Base-by-base conservation (phyloP, 1,139 yeast genomes). In the Nakaseomyces delphensis region DNA sequence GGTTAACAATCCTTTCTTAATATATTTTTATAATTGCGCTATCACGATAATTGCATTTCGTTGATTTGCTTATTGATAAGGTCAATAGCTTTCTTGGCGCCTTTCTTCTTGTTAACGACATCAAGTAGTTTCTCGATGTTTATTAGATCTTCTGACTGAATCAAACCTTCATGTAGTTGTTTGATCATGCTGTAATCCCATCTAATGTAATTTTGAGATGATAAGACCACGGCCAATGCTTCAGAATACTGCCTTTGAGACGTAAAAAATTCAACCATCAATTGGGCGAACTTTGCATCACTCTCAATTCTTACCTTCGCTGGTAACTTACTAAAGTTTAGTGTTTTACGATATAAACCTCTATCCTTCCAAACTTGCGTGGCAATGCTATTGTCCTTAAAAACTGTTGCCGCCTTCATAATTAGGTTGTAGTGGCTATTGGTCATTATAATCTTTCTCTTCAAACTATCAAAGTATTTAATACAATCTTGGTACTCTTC, bases 281-380 rank as follows among this genome's bases (percentile, higher is more conserved):
- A 37, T 15, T 48, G 39, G 1, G 63, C 64, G 48, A 59, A 59
- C 19, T 43, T 48, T 3, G 52, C 37, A 58, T 87, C 96, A 1
- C 68, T 63, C 9, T 60, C 53, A 36, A 71, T 71, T 51, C 77
- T 78, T 28, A 60, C 61, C 0, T 48, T 51, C 8, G 66, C 54
- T 1, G 68, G 44, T 27, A 78, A 50, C 0, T 50, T 43, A 44
- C 67, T 72, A 64, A 79, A 84, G 1, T 51, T 50, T 0, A 46
- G 39, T 0, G 84, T 70, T 46, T 77, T 77, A 40, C 96, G 69
- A 64, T 71, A 85, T 32, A 60, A 51, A 2, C 96, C 96, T 55
- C 96, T 72, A 56, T 83, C 94, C 2, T 65, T 62, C 95, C 96
- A 85, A 1, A 83, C 68, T 29, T 64, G 60, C 45, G 77, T 77